phyloP scores from a whole-genome alignment of 129 eudicot genomes.

The Erigeron canadensis region DNA sequence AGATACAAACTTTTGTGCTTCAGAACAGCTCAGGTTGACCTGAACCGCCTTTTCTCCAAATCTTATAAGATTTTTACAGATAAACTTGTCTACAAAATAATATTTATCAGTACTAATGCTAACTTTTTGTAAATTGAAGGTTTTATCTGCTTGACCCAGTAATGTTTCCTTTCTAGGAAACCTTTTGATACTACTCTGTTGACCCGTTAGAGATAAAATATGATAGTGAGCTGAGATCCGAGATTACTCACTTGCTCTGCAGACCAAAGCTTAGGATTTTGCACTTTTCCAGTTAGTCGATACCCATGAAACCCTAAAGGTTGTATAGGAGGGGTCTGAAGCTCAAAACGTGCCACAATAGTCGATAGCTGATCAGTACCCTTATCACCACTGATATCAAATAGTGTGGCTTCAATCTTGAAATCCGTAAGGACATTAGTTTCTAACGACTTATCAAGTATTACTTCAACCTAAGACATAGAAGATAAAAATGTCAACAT shows the following conservation, averaged over 20 bases:
- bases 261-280: conserved; percentile 85
- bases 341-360: conserved; percentile 51
- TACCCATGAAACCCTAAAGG: conserved; percentile 71
- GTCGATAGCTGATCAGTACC: conserved; percentile 49
- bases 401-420: conserved; percentile 74
- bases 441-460: conserved; percentile 58
- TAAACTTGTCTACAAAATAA: no score
- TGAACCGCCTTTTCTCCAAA: no score
- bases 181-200: neutral
- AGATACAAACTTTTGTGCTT: neutral
- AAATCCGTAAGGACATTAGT: conserved; percentile 35
- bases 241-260: conserved; percentile 71
- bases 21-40: no score
- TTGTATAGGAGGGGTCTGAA: conserved; percentile 39
- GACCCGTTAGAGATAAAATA: neutral
- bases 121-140: no score
- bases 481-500: conserved; percentile 8
- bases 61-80: no score
- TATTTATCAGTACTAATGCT: no score
- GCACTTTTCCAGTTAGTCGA: conserved; percentile 55
- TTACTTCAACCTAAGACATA: conserved; percentile 73
- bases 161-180: no score
- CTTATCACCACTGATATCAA: conserved; percentile 50
- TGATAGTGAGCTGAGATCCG: conserved; percentile 5
- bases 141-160: no score